Percentiles rank a stretch among this genome's conserved stretches.
phyloP scores from a whole-genome alignment of 2,329 filamentous ascomycete genomes.

The Metarhizium rileyi region DNA sequence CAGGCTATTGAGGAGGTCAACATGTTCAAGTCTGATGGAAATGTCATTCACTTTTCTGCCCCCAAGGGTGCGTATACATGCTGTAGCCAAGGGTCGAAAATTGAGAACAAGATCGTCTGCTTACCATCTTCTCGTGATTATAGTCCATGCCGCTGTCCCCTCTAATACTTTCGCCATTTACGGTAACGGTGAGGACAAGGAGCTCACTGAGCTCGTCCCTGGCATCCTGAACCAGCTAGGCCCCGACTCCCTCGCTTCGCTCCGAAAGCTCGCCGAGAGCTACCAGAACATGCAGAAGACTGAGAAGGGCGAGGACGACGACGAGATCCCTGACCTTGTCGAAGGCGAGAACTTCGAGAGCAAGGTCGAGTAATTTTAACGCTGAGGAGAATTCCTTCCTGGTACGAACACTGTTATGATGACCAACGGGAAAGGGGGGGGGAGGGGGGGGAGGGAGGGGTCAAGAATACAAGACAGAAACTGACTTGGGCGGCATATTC shows the following conservation, averaged over 20 bases:
- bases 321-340: slow-evolving; percentile 95
- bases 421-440: slow-evolving; percentile 4
- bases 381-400: slow-evolving; percentile 6
- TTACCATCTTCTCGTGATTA: slow-evolving; percentile 2
- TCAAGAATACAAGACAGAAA: slow-evolving; percentile 4
- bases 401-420: slow-evolving; percentile 5
- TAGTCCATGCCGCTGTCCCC: slow-evolving; percentile 93
- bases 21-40: slow-evolving; percentile 99
- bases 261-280: slow-evolving; percentile 97
- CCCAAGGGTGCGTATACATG: slow-evolving; percentile 70
- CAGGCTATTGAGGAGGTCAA: slow-evolving; percentile 99
- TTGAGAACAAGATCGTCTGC: background rate
- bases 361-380: slow-evolving; percentile 71
- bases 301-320: slow-evolving; percentile 75
- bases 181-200: slow-evolving; percentile 97
- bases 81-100: slow-evolving; percentile 7
- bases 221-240: slow-evolving; percentile 99
- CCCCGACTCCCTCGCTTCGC: slow-evolving; percentile 92
- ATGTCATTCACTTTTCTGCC: slow-evolving; percentile 98
- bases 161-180: slow-evolving; percentile 99
- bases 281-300: slow-evolving; percentile 99
- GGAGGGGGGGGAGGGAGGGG: background rate
- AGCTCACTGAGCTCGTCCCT: slow-evolving; percentile 97
- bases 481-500: slow-evolving; percentile 1
- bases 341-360: slow-evolving; percentile 97